These are phyloP conservation scores for Cyclocybe aegerita DNA, from an alignment of 768 basidiomycete species.

Conservation along the genomic window DNA sequence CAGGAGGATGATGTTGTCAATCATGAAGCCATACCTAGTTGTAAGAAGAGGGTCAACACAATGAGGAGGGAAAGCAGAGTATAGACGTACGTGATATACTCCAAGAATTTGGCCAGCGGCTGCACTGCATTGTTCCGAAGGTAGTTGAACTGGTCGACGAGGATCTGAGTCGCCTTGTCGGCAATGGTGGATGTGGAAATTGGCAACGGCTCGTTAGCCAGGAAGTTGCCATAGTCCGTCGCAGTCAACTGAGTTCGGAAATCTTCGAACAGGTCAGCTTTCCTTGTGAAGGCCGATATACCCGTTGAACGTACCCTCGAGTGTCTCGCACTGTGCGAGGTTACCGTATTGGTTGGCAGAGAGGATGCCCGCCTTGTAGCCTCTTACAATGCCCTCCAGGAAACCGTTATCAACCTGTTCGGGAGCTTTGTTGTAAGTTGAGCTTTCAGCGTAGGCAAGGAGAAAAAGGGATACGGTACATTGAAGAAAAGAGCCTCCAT, in stretches of 20 bases:
- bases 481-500: slow-evolving; percentile 94
- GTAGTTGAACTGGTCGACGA: slow-evolving; percentile 98
- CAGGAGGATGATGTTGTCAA: slow-evolving; percentile 97
- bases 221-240: slow-evolving; percentile 98
- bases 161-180: slow-evolving; percentile 93
- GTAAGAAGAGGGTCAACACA: slow-evolving; percentile 9
- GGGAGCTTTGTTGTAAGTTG: slow-evolving; percentile 23
- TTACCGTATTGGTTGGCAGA: slow-evolving; percentile 89
- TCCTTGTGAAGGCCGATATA: not conserved
- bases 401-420: slow-evolving; percentile 70
- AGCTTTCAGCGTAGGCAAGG: slow-evolving; percentile 11
- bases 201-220: slow-evolving; percentile 93
- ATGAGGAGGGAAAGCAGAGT: not conserved
- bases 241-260: slow-evolving; percentile 93
- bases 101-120: slow-evolving; percentile 89
- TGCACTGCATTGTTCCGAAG: slow-evolving; percentile 88
- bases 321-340: slow-evolving; percentile 93
- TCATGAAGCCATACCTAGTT: slow-evolving; percentile 94
- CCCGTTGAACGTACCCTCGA: slow-evolving; percentile 73
- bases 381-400: slow-evolving; percentile 81
- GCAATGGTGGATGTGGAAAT: slow-evolving; percentile 92
- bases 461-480: slow-evolving; percentile 37
- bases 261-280: slow-evolving; percentile 49
- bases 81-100: slow-evolving; percentile 90
- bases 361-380: slow-evolving; percentile 92